Base-by-base conservation (phyloP, 495 filamentous ascomycete genomes). In the Aspergillus indologenus region DNA sequence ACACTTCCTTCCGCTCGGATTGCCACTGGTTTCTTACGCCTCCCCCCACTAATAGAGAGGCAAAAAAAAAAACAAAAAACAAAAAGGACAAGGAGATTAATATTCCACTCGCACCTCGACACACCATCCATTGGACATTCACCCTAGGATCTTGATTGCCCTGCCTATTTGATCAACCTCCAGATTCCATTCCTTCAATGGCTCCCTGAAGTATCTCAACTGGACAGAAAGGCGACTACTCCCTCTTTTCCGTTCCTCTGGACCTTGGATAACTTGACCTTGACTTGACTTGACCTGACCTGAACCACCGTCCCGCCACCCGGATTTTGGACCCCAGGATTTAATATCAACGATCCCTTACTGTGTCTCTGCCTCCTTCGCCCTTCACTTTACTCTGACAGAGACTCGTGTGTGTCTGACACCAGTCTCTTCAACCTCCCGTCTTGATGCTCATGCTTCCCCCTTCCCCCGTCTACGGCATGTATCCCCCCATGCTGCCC, bases 401-500 rank as follows among this genome's bases (percentile, higher is more conserved):
- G 48, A 31, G 23, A 51, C 48, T 51, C 48, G 15, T 51, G 48
- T 29, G 15, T 54, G 23, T 54, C 19, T 45, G 51, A 24, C 20
- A 15, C 24, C 21, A 53, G 40, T 53, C 21, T 19, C 45, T 22
- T 18, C 48, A 18, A 14, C 34, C 20, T 53, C 21, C 24, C 40
- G 6, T 49, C 51, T 17, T 40, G 26, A 42, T 59, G 44, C 44
- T 54, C 54, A 62, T 69, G 61, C 54, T 67, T 40, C 62, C 56
- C 23, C 60, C 58, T 47, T 52, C 61, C 44, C 59, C 53, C 50
- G 40, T 61, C 42, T 65, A 62, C 47, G 70, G 47, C 62, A 79
- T 79, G 69, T 77, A 74, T 66, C 76, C 76, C 43, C 62, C 69
- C 45, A 83, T 85, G 79, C 75, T 86, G 40, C 84, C 83, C 22